These are phyloP conservation scores for Cytidiella melzeri DNA, from an alignment of 768 basidiomycete genomes.

Conservation along the genomic window DNA sequence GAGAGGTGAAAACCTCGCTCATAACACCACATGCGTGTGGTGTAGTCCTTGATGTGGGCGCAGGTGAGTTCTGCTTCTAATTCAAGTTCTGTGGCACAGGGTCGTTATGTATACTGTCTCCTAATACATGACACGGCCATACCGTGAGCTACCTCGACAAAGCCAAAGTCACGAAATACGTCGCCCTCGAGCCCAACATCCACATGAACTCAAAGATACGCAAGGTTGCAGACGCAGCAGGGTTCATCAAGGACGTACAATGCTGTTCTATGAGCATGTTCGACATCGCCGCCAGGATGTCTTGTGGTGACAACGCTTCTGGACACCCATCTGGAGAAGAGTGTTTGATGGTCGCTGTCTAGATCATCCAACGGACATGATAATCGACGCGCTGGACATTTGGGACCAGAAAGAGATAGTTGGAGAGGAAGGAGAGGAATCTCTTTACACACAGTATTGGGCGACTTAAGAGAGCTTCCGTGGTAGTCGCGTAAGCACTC, in stretches of 20 bases:
- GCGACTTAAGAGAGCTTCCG: too few species aligned
- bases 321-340: slow-evolving; percentile 63
- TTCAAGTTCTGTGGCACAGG: too few species aligned
- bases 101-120: too few species aligned
- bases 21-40: slow-evolving; percentile 52
- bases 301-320: slow-evolving; percentile 67
- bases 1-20: slow-evolving; percentile 37
- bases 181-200: slow-evolving; percentile 67
- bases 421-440: slow-evolving; percentile 7
- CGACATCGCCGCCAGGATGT: slow-evolving; percentile 45
- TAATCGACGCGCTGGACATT: slow-evolving; percentile 36
- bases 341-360: slow-evolving; percentile 60
- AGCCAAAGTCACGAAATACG: slow-evolving; percentile 49
- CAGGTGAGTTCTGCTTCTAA: slow-evolving; percentile 44
- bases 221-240: slow-evolving; percentile 38
- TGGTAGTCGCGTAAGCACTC: too few species aligned
- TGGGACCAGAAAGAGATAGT: slow-evolving; percentile 35
- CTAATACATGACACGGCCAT: slow-evolving; percentile 58
- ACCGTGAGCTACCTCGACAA: slow-evolving; percentile 54
- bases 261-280: slow-evolving; percentile 72
- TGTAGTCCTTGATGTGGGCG: slow-evolving; percentile 61
- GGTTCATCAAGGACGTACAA: slow-evolving; percentile 47
- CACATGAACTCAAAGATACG: slow-evolving; percentile 58
- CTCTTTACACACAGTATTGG: not conserved
- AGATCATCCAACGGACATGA: slow-evolving; percentile 48